Base-by-base conservation (phyloP, 768 basidiomycete genomes). In the Kondoa subrosea region DNA sequence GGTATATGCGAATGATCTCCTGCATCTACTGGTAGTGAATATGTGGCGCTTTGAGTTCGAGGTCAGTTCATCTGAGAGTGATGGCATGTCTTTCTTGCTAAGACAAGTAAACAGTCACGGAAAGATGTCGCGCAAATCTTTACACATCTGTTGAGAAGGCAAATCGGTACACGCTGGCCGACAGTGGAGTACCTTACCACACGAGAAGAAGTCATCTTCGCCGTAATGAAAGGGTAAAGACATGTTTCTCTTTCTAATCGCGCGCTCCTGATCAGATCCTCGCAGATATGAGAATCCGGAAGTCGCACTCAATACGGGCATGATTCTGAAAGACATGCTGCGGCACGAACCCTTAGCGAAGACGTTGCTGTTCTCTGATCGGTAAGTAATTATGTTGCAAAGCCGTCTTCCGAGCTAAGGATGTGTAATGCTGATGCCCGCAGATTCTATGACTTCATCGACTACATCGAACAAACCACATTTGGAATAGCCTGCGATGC, bases 401-500 rank as follows among this genome's bases (percentile, higher is more conserved):
- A n/a, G n/a, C n/a, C n/a, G n/a, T n/a, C n/a, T n/a, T n/a, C n/a
- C n/a, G n/a, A n/a, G n/a, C n/a, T n/a, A n/a, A n/a, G n/a, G n/a
- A n/a, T n/a, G n/a, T 59, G n/a, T 30, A 65, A n/a, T 66, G n/a
- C n/a, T n/a, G n/a, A 62, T 50, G 26, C n/a, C 60, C 12, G 4
- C 76, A 93, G 92, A 75, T 96, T 99, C 78, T 97, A 97, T 81
- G 87, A 84, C 70, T 99, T 91, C 78, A 89, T 92, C 25, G 85
- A 89, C 75, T 92, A 91, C 78, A 96, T 99, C 74, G 95, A 99
- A 79, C 86, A 87, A 31, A 93, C 92, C 2, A 95, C 92, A 25
- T 99, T 99, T 75, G 93, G 95, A 4, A 90, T 96, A 69, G 96
- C 93, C 0, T 96, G 92, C 72, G 95, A 97, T 76, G 93, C 93